Evolutionary conservation across 2,329 filamentous ascomycete genomes (phyloP).

Genomic region (Immersiporthe knoxdaviesiana): DNA sequence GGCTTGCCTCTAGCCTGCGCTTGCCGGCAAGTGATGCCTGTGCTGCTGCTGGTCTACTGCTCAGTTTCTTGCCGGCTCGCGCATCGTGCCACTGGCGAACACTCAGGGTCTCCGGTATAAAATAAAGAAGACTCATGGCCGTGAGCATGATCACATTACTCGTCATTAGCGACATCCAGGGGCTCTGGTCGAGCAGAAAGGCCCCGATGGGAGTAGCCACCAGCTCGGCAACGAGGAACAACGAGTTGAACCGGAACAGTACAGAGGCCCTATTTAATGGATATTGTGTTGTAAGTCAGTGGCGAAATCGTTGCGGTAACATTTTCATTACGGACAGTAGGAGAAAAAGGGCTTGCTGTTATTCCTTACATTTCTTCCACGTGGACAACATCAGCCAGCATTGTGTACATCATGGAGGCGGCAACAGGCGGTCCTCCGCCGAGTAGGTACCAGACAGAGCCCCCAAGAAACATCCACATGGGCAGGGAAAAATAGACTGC

Average conservation of each 20-base stretch:
- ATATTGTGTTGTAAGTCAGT: slow-evolving; percentile 18
- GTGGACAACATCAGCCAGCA: slow-evolving; percentile 48
- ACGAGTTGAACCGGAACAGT: slow-evolving; percentile 46
- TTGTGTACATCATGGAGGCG: slow-evolving; percentile 50
- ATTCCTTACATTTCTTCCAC: slow-evolving; percentile 33
- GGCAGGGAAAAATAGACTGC: slow-evolving; percentile 42
- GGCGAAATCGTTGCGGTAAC: neutral
- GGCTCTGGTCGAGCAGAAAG: slow-evolving; percentile 42
- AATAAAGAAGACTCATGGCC: slow-evolving; percentile 36
- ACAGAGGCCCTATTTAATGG: slow-evolving; percentile 39
- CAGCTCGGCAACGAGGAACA: slow-evolving; percentile 44
- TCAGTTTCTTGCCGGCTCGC: slow-evolving; percentile 17
- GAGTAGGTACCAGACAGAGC: slow-evolving; percentile 46
- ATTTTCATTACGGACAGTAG: too few species aligned
- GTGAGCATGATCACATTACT: slow-evolving; percentile 39
- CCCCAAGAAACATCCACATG: slow-evolving; percentile 42
- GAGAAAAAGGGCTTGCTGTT: neutral
- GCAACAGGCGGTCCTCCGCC: slow-evolving; percentile 47
- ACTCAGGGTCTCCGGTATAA: slow-evolving; percentile 49
- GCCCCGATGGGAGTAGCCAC: slow-evolving; percentile 46
- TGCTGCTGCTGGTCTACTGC: neutral
- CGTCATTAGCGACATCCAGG: slow-evolving; percentile 46
- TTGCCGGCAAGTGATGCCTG: slow-evolving; percentile 13
- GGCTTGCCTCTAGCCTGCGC: slow-evolving; percentile 22
- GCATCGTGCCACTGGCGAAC: slow-evolving; percentile 39